Conservation (phyloP, 2,329 filamentous ascomycete genomes). For the Alternaria ventricosa region DNA sequence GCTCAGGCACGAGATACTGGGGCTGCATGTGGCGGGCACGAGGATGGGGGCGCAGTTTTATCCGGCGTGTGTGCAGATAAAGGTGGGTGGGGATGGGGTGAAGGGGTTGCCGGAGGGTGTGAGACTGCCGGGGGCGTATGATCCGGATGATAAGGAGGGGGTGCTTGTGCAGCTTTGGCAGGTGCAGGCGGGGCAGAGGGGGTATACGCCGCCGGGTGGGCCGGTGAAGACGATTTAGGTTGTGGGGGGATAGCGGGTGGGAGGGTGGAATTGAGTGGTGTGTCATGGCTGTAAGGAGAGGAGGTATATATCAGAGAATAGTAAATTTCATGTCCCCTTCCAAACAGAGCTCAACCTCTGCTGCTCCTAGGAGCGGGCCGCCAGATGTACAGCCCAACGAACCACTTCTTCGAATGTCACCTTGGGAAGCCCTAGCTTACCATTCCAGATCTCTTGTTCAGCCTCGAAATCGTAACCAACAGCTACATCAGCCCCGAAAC, state of each 20-base stretch:
- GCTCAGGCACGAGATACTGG: constrained; percentile 28
- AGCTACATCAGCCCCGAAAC: constrained; percentile 30
- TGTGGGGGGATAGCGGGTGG: too few relatives aligned
- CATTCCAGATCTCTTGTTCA: constrained; percentile 32
- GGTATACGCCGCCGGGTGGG: constrained; percentile 26
- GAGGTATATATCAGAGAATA: too few relatives aligned
- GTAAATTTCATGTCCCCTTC: background rate
- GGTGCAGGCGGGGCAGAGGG: constrained; percentile 16
- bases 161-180: constrained; percentile 25
- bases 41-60: constrained; percentile 29
- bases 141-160: constrained; percentile 26
- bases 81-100: constrained; percentile 17
- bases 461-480: constrained; percentile 30
- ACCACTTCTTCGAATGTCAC: constrained; percentile 29
- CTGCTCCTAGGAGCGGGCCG: background rate
- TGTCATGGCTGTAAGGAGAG: too few relatives aligned
- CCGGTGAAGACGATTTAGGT: constrained; percentile 19
- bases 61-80: constrained; percentile 24
- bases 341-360: fast-evolving
- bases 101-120: constrained; percentile 21
- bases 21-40: constrained; percentile 22
- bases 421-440: constrained; percentile 24
- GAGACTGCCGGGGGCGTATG: constrained; percentile 29
- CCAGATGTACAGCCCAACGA: background rate
- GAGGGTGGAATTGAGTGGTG: too few relatives aligned